Evolutionary conservation across 371 early-diverging fungal genomes (phyloP), one percentile per base, ranked within the genome.

Genomic region (Lichtheimia ornata): DNA sequence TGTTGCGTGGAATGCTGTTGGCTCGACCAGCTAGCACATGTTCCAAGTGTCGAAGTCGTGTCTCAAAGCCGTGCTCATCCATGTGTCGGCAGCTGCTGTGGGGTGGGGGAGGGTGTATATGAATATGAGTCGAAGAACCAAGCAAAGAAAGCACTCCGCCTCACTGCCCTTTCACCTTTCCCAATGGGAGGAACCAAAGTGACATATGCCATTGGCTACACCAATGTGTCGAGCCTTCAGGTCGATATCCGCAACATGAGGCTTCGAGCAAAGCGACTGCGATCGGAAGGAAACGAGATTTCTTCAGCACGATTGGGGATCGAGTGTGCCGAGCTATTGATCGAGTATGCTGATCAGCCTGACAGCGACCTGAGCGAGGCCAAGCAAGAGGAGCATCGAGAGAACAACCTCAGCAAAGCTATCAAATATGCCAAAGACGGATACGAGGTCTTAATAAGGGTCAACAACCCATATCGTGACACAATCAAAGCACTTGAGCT

Each of bases 61-160:
- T 59, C 61, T 73, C 81, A 61, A 80, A 77, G 0, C 81, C 81
- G 27, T 73, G 59, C 50, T 74, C 72, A 62, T 80, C 81, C 77
- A 77, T 80, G 40, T 14, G 35, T 35, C 35, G 11, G 35, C 35
- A 28, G 4, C 6, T 28, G 28, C 28, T 28, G n/a, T n/a, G n/a
- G n/a, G n/a, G n/a, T n/a, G n/a, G 28, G 4, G 1, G 28, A 1
- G 1, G 7, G 35, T 9, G 11, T 35, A 11, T 35, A 35, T 35
- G 0, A 35, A n/a, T n/a, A n/a, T n/a, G n/a, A 35, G 35, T 35
- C 2, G 9, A 35, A 35, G 35, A 35, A 35, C 35, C 35, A 35
- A 35, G 35, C 35, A 35, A 35, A 35, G 22, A 22, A 35, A 35
- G 35, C 35, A 35, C 35, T 35, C 35, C 35, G 35, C 5, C 22